A percentile compares a stretch with the other conserved stretches of the same genome.
These are phyloP conservation scores for Pichia deserticola DNA, from an alignment of 805 yeast genomes.

Conservation along the genomic window DNA sequence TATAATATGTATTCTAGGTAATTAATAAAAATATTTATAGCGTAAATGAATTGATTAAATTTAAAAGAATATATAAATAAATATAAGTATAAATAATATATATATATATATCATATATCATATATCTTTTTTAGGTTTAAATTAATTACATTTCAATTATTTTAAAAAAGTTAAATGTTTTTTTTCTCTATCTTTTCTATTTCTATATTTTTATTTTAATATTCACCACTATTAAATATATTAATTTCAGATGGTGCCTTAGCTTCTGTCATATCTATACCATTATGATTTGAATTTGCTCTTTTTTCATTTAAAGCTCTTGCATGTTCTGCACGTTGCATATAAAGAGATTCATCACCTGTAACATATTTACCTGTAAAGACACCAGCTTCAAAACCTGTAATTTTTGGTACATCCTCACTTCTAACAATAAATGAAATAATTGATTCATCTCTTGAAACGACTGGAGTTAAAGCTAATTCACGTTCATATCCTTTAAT, in stretches of 20 bases:
- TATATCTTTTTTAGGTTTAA: too few species aligned
- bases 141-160: too few species aligned
- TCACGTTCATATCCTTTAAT: slow-evolving; percentile 27
- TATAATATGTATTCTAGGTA: too few species aligned
- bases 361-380: slow-evolving; percentile 92
- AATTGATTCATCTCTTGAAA: slow-evolving; percentile 25
- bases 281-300: slow-evolving; percentile 11
- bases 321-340: slow-evolving; percentile 72
- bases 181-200: too few species aligned
- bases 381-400: slow-evolving; percentile 89
- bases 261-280: slow-evolving; percentile 46
- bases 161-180: too few species aligned
- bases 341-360: slow-evolving; percentile 81
- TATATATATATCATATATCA: too few species aligned
- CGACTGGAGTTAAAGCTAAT: slow-evolving; percentile 30
- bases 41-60: too few species aligned
- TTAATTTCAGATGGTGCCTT: slow-evolving; percentile 70
- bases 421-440: slow-evolving; percentile 20
- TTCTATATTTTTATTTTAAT: slow-evolving; percentile 13
- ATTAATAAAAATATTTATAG: too few species aligned
- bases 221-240: slow-evolving; percentile 52
- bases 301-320: slow-evolving; percentile 61
- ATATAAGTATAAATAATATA: too few species aligned
- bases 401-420: slow-evolving; percentile 29
- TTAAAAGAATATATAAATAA: too few species aligned